These are phyloP conservation scores for Candida hungchunana DNA, from an alignment of 805 yeast genomes.

Conservation along the genomic window DNA sequence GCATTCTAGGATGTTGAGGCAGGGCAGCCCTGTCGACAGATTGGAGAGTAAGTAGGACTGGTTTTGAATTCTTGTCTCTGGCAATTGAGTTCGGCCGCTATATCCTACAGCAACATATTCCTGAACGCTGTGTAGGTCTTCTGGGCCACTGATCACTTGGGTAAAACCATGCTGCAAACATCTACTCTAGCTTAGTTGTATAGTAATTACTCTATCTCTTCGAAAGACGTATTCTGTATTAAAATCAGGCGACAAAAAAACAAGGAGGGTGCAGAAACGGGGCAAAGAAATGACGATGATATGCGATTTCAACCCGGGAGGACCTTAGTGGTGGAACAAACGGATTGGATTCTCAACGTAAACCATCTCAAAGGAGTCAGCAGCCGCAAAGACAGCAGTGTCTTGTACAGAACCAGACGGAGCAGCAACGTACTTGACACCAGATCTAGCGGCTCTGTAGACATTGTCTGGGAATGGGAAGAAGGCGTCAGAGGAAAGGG, in stretches of 20 bases:
- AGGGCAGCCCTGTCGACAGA: conserved; percentile 98
- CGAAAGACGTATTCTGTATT: too few species aligned
- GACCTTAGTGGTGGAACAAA: conserved; percentile 82
- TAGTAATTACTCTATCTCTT: too few species aligned
- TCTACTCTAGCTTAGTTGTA: conserved; percentile 23
- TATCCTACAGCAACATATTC: conserved; percentile 88
- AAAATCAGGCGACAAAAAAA: too few species aligned
- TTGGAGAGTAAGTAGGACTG: conserved; percentile 67
- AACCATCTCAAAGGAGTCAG: conserved; percentile 84
- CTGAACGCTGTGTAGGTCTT: conserved; percentile 97
- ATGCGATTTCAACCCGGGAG: too few species aligned
- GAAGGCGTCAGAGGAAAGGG: conserved; percentile 96
- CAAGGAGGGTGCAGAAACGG: too few species aligned
- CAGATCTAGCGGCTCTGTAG: conserved; percentile 94
- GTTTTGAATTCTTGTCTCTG: conserved; percentile 50
- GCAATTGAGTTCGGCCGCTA: conserved; percentile 34
- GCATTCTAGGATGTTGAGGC: conserved; percentile 43
- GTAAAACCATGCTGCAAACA: conserved; percentile 99
- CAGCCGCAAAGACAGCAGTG: conserved; percentile 92
- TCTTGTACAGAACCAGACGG: conserved; percentile 98
- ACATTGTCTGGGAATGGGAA: conserved; percentile 99
- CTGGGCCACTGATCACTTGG: conserved; percentile 93
- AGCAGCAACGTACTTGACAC: conserved; percentile 94
- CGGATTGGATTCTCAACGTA: conserved; percentile 97
- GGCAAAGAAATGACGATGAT: too few species aligned